A percentile compares a stretch with the other conserved stretches of the same genome.
Conservation (phyloP, 2,329 filamentous ascomycete genomes). For the Stachybotrys elegans region DNA sequence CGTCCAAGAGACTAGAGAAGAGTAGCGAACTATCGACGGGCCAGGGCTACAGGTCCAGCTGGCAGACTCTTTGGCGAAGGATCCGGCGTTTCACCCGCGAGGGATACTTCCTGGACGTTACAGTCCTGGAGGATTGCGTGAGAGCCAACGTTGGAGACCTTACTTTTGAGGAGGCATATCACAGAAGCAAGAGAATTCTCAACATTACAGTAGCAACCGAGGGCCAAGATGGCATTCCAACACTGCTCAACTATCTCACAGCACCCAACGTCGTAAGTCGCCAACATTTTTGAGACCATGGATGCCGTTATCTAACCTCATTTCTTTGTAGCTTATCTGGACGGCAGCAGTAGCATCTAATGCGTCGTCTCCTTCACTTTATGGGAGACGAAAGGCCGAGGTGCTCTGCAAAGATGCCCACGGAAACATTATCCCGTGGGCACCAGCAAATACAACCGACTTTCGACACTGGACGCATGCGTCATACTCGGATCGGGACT, state of each 20-base stretch:
- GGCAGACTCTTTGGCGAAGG: constrained; percentile 61
- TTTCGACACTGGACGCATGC: constrained; percentile 66
- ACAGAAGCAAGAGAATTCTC: constrained; percentile 75
- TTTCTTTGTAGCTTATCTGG: constrained; percentile 60
- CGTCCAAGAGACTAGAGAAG: constrained; percentile 29
- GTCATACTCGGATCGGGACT: constrained; percentile 60
- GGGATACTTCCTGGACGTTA: constrained; percentile 80
- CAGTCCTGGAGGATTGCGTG: constrained; percentile 77
- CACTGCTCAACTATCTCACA: constrained; percentile 85
- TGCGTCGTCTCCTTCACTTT: constrained; percentile 58
- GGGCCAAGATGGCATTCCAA: constrained; percentile 70
- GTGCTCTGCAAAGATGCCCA: constrained; percentile 75
- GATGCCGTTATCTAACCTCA: neutral
- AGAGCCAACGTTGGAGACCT: constrained; percentile 80
- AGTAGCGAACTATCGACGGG: constrained; percentile 22
- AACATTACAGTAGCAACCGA: constrained; percentile 87
- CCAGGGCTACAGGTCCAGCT: constrained; percentile 36
- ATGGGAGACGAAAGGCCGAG: constrained; percentile 56
- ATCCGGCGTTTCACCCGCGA: constrained; percentile 64
- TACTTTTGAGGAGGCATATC: constrained; percentile 90
- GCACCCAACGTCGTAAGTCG: constrained; percentile 81
- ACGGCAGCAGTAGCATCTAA: constrained; percentile 75
- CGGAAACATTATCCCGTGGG: constrained; percentile 71
- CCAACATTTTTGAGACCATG: neutral
- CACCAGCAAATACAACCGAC: constrained; percentile 53